Conservation (phyloP, 495 filamentous ascomycete species). For the Penicillium ucsense region DNA sequence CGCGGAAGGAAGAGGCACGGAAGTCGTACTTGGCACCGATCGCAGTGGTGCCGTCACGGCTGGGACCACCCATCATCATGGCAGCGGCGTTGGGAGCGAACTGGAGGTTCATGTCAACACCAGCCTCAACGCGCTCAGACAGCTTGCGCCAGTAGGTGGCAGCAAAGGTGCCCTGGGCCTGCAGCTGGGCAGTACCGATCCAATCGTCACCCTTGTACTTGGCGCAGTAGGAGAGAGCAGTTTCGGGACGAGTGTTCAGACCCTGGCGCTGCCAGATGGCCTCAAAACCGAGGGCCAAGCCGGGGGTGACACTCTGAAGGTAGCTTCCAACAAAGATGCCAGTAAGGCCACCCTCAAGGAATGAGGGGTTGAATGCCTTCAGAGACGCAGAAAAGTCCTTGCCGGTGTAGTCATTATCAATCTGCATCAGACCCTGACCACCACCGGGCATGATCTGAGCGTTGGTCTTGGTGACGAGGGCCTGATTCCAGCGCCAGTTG, state of each 20-base stretch:
- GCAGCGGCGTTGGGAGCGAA: slow-evolving; percentile 54
- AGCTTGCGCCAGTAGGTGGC: slow-evolving; percentile 93
- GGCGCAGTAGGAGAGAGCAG: slow-evolving; percentile 75
- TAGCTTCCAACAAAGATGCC: slow-evolving; percentile 94
- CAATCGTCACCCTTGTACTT: slow-evolving; percentile 85
- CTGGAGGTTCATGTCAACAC: slow-evolving; percentile 86
- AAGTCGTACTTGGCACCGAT: slow-evolving; percentile 98
- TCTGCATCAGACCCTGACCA: slow-evolving; percentile 63
- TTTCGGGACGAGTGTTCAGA: slow-evolving; percentile 69
- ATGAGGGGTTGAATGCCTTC: slow-evolving; percentile 88
- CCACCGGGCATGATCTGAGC: slow-evolving; percentile 65
- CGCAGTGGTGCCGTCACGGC: slow-evolving; percentile 80
- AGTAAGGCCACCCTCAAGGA: slow-evolving; percentile 81
- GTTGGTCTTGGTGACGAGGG: slow-evolving; percentile 73
- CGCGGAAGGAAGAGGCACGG: slow-evolving; percentile 84
- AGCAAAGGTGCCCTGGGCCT: slow-evolving; percentile 73
- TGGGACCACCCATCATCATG: slow-evolving; percentile 58
- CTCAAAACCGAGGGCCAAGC: slow-evolving; percentile 81
- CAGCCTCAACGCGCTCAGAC: slow-evolving; percentile 92
- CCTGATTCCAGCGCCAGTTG: slow-evolving; percentile 77
- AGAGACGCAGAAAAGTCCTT: slow-evolving; percentile 83
- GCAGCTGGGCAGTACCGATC: slow-evolving; percentile 79
- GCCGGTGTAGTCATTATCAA: slow-evolving; percentile 91
- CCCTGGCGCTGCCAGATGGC: slow-evolving; percentile 84
- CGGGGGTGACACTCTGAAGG: slow-evolving; percentile 83